These are phyloP conservation scores for Arachis hypogaea DNA, from an alignment of 306 rosid species.

Conservation along the genomic window DNA sequence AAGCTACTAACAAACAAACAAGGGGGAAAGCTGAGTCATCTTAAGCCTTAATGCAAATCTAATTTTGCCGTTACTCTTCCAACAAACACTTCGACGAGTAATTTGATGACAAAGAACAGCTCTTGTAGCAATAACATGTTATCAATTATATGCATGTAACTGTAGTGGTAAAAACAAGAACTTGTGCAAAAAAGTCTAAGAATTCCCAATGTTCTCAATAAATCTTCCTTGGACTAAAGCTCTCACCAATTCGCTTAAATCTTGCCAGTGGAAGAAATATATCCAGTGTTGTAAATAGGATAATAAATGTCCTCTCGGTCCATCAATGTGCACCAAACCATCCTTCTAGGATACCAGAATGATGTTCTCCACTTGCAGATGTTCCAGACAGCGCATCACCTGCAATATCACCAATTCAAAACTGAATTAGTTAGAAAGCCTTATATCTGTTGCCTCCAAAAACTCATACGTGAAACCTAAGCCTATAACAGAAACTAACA, in stretches of 20 bases:
- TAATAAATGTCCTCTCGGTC: slow-evolving; percentile 69
- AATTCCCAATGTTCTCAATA: neutral
- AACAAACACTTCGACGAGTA: slow-evolving; percentile 21
- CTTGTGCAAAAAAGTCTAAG: slow-evolving; percentile 3
- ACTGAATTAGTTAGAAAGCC: slow-evolving; percentile 40
- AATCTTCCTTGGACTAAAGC: slow-evolving; percentile 14
- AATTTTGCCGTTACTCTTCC: slow-evolving; percentile 21
- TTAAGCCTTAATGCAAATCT: slow-evolving; percentile 15
- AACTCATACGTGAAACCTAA: slow-evolving; percentile 3
- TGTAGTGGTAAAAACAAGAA: slow-evolving; percentile 2
- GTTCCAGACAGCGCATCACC: slow-evolving; percentile 98
- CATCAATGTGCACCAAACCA: slow-evolving; percentile 96
- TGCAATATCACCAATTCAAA: slow-evolving; percentile 46
- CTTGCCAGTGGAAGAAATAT: slow-evolving; percentile 81
- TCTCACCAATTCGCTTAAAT: slow-evolving; percentile 82
- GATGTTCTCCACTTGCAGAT: slow-evolving; percentile 78
- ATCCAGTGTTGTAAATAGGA: slow-evolving; percentile 64
- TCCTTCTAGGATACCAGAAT: slow-evolving; percentile 79
- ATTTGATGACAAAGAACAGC: slow-evolving; percentile 24
- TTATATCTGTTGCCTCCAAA: slow-evolving; percentile 3
- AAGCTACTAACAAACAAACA: slow-evolving; percentile 9
- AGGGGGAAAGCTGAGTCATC: neutral
- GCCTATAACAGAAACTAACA: slow-evolving; percentile 32
- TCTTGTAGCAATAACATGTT: slow-evolving; percentile 2
- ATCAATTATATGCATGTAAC: slow-evolving; percentile 12